A percentile compares a stretch with the other conserved stretches of the same genome.
Conservation (phyloP, 352 stramenopile genomes). For the Globisporangium spiculum region DNA sequence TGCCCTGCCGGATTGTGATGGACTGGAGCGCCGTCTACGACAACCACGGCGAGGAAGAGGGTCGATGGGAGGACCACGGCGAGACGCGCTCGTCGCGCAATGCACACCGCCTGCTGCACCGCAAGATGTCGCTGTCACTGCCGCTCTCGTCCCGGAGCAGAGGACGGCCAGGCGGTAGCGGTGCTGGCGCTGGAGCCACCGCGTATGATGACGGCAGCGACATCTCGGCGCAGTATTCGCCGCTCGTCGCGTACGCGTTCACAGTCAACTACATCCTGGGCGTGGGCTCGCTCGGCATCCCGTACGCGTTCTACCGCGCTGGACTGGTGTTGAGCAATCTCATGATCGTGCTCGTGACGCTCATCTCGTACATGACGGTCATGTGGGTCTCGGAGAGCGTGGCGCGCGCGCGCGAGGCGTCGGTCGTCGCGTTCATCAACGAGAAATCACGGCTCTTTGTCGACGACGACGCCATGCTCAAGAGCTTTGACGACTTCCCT, state of each 20-base stretch:
- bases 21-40: slow-evolving; percentile 78
- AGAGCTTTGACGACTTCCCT: slow-evolving; percentile 58
- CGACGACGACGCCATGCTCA: slow-evolving; percentile 7
- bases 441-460: slow-evolving; percentile 32
- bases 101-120: slow-evolving; percentile 64
- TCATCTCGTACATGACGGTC: slow-evolving; percentile 87
- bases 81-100: slow-evolving; percentile 73
- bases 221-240: slow-evolving; percentile 47
- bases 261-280: slow-evolving; percentile 93
- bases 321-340: slow-evolving; percentile 73
- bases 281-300: slow-evolving; percentile 88
- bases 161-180: not conserved
- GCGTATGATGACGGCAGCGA: not conserved
- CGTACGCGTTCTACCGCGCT: slow-evolving; percentile 82
- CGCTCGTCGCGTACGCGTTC: slow-evolving; percentile 83
- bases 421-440: slow-evolving; percentile 28
- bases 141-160: slow-evolving; percentile 6
- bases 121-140: slow-evolving; percentile 50
- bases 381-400: slow-evolving; percentile 87
- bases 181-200: slow-evolving; percentile 6
- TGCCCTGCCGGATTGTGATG: slow-evolving; percentile 28
- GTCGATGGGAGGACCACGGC: slow-evolving; percentile 61
- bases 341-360: slow-evolving; percentile 76
- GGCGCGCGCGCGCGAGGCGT: slow-evolving; percentile 48
- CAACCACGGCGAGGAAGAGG: slow-evolving; percentile 64